phyloP scores from a whole-genome alignment of 2,329 filamentous ascomycete genomes.

The Microcyclosporella mali region DNA sequence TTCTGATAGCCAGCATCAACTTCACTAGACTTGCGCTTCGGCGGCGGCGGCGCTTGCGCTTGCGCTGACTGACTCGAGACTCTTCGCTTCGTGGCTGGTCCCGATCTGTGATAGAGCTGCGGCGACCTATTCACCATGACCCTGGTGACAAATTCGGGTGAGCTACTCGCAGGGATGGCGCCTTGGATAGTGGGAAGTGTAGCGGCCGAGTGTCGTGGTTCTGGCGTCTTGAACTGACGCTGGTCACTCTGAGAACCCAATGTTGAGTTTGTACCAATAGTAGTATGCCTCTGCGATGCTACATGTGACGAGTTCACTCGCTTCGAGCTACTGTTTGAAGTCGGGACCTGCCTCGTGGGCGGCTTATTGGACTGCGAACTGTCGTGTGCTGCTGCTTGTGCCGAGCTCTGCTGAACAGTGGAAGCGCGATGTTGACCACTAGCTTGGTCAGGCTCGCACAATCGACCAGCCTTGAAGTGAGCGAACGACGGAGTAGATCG shows the following conservation, averaged over 20 bases:
- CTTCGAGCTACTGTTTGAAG: slow-evolving; percentile 26
- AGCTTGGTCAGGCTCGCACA: too few species aligned
- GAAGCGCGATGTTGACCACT: too few species aligned
- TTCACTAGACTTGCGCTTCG: slow-evolving; percentile 22
- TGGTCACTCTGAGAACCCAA: too few species aligned
- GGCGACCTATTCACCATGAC: neutral
- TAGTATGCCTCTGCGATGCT: too few species aligned
- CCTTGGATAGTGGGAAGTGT: too few species aligned
- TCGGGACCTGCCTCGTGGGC: slow-evolving; percentile 18
- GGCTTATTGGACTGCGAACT: neutral
- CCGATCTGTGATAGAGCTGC: slow-evolving; percentile 7
- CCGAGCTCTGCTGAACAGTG: too few species aligned
- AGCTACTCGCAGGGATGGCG: slow-evolving; percentile 17
- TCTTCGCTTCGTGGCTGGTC: slow-evolving; percentile 5
- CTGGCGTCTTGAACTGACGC: slow-evolving; percentile 6
- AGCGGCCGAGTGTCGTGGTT: slow-evolving; percentile 3
- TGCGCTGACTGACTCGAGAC: slow-evolving; percentile 1
- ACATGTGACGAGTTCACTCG: slow-evolving; percentile 1
- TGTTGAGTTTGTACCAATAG: too few species aligned
- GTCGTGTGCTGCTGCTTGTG: too few species aligned
- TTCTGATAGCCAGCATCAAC: slow-evolving; percentile 16
- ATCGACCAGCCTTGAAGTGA: slow-evolving; percentile 3
- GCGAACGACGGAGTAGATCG: slow-evolving; percentile 5
- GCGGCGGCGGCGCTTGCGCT: neutral
- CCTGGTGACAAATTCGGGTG: slow-evolving; percentile 18